Evolutionary conservation across 2,329 filamentous ascomycete genomes (phyloP), one percentile per base, ranked within the genome.

Genomic region (Colletotrichum orchidophilum): DNA sequence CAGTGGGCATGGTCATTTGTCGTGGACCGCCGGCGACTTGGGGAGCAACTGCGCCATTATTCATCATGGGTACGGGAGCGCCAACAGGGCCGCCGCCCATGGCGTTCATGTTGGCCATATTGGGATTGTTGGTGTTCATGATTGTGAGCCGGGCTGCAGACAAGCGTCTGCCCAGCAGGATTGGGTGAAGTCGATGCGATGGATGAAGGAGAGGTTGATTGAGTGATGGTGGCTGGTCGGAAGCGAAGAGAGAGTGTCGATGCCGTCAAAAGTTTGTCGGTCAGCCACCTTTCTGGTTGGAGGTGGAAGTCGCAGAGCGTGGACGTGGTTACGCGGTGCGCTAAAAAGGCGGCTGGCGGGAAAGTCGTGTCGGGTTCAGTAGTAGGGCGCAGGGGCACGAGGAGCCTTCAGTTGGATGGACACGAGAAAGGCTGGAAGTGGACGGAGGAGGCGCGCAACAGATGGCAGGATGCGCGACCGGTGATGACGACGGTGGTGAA

Each of bases 61-160:
- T 90, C 90, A 92, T 92, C 87, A 92, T 91, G 78, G 87, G 87
- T 78, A 91, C 88, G 39, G 87, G 86, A 66, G 84, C 85, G 75
- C 91, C 91, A 72, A 92, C 90, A 63, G 90, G 89, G 57, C 88
- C 90, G 55, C 88, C 90, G 72, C 90, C 91, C 88, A 92, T 90
- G 80, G 88, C 85, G 79, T 87, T 89, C 89, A 94, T 93, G 78
- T 86, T 88, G 78, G 87, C 87, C 91, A 94, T 93, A 78, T 88
- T 86, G 76, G 87, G 84, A 39, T 73, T 82, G 84, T 89, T 91
- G 80, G 81, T 85, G 85, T 89, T 91, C 87, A 90, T 90, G 59
- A 59, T 63, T 78, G 75, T 71, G 71, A 74, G 75, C 74, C 63
- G 74, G 74, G 72, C 73, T 75, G 81, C 82, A 84, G 83, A 83